Base-by-base conservation (phyloP, 176 grass and related monocot genomes). In the Hordeum marinum region DNA sequence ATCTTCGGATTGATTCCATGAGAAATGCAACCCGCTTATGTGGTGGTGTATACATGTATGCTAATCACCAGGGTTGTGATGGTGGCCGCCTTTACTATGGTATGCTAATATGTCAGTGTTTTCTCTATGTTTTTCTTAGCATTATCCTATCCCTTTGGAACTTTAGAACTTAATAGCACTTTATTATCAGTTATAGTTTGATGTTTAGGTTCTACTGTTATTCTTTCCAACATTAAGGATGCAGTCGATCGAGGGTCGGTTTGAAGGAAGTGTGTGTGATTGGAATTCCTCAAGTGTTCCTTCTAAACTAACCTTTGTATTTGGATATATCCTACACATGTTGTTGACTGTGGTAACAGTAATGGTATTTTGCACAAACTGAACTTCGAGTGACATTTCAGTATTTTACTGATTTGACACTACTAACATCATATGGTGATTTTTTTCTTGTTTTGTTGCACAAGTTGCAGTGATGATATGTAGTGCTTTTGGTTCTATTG, bases 11-110 rank as follows among this genome's bases (percentile, higher is more conserved):
- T 80, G 96, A 98, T 94, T 92, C 87, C 74, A 94, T 98, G 66
- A 95, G 79, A 92, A 81, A 86, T 87, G 93, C 96, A 87, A 98
- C 96, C 20, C 80, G 75, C 58, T 86, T 88, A 29, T 92, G 89
- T 92, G 96, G 96, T 40, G 96, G 96, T 87, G 93, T 94, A 76
- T 98, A 98, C 74, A 87, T 98, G 73, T 98, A 98, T 59, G 92
- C 89, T 76, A 98, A 98, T 89, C 96, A 98, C 8, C 96, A 98
- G 66, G 96, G 93, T 32, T 95, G 96, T 68, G 96, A 98, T 92
- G 93, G 96, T 84, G 91, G 89, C 50, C 96, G 91, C 64, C 91
- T 98, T 88, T 98, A 98, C 68, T 98, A 95, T 81, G 96, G 96
- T 98, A 84, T 78, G 77, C 63, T 35, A 76, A 76, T 64, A 80